Percentiles rank a stretch among this genome's conserved stretches.
These are phyloP conservation scores for Massarina eburnea DNA, from an alignment of 2,329 filamentous ascomycete genomes.

Conservation along the genomic window DNA sequence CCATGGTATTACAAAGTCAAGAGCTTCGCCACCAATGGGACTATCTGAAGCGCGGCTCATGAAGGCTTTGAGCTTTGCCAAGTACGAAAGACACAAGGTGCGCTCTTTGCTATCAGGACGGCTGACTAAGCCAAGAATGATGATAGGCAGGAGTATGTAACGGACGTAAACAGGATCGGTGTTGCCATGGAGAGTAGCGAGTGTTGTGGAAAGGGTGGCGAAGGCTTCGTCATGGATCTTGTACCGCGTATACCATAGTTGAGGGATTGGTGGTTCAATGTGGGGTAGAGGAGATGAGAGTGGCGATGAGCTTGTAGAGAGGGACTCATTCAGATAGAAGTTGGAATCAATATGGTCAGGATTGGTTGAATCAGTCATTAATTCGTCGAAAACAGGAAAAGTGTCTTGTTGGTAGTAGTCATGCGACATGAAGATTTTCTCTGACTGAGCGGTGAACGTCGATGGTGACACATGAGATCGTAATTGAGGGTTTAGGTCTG, in stretches of 20 bases:
- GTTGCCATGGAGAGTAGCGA: slow-evolving; percentile 10
- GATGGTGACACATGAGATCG: slow-evolving; percentile 8
- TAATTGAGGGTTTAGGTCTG: slow-evolving; percentile 9
- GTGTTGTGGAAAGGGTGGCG: slow-evolving; percentile 6
- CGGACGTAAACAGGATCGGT: slow-evolving; percentile 10
- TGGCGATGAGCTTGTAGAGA: slow-evolving; percentile 19
- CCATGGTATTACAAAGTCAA: slow-evolving; percentile 24
- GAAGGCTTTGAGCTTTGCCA: slow-evolving; percentile 13
- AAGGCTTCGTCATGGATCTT: slow-evolving; percentile 24
- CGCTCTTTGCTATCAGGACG: slow-evolving; percentile 18
- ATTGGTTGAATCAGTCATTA: neutral
- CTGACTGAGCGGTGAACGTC: neutral
- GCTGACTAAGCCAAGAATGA: slow-evolving; percentile 21
- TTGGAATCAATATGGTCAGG: slow-evolving; percentile 11
- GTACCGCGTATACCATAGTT: slow-evolving; percentile 20
- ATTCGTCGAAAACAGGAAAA: neutral
- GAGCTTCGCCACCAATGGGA: slow-evolving; percentile 12
- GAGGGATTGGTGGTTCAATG: slow-evolving; percentile 8
- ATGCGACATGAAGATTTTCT: neutral
- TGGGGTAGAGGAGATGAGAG: slow-evolving; percentile 11
- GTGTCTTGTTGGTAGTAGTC: too few species aligned
- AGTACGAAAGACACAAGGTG: slow-evolving; percentile 12
- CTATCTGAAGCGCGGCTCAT: slow-evolving; percentile 9
- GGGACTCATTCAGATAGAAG: slow-evolving; percentile 5
- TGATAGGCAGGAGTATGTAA: slow-evolving; percentile 18